Evolutionary conservation across 495 filamentous ascomycete species (phyloP).

Genomic region (Penicillium desertorum): DNA sequence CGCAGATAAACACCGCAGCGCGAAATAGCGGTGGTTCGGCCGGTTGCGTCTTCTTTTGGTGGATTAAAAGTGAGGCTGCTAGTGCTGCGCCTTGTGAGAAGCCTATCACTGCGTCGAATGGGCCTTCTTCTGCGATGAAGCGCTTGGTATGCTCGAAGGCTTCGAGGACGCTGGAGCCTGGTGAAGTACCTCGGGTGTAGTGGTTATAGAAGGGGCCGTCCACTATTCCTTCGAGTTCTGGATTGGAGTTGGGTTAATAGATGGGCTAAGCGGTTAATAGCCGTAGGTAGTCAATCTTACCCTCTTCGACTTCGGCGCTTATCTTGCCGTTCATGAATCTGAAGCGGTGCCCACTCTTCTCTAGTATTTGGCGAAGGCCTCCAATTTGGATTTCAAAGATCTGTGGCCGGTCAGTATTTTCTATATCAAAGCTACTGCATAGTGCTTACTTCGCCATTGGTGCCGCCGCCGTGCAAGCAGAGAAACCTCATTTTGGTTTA

Average conservation of each 20-base stretch:
- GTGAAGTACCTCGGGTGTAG: slow-evolving; percentile 30
- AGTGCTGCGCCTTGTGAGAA: slow-evolving; percentile 49
- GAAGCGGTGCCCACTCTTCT: slow-evolving; percentile 37
- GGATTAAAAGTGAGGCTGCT: slow-evolving; percentile 35
- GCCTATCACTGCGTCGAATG: slow-evolving; percentile 49
- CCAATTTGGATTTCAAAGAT: slow-evolving; percentile 46
- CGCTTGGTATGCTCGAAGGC: slow-evolving; percentile 36
- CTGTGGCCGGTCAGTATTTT: slow-evolving; percentile 21
- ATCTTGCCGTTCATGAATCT: slow-evolving; percentile 36
- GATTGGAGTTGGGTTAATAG: neutral
- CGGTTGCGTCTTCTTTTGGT: slow-evolving; percentile 35
- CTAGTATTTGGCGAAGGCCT: slow-evolving; percentile 34
- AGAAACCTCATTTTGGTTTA: slow-evolving; percentile 37
- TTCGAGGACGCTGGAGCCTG: slow-evolving; percentile 27
- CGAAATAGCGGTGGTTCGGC: slow-evolving; percentile 34
- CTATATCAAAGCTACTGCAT: neutral
- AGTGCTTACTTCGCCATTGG: slow-evolving; percentile 35
- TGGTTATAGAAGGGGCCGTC: slow-evolving; percentile 43
- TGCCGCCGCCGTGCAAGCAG: slow-evolving; percentile 42
- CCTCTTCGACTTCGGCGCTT: slow-evolving; percentile 29
- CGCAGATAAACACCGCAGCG: slow-evolving; percentile 45
- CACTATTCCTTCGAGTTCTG: slow-evolving; percentile 39
- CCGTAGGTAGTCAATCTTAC: slow-evolving; percentile 18
- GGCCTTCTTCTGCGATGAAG: slow-evolving; percentile 37
- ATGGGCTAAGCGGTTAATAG: neutral